Percentiles rank a stretch among this genome's conserved stretches.
Evolutionary conservation across 1,284 basidiomycete genomes (phyloP).

Genomic region (Cerrena zonata): DNA sequence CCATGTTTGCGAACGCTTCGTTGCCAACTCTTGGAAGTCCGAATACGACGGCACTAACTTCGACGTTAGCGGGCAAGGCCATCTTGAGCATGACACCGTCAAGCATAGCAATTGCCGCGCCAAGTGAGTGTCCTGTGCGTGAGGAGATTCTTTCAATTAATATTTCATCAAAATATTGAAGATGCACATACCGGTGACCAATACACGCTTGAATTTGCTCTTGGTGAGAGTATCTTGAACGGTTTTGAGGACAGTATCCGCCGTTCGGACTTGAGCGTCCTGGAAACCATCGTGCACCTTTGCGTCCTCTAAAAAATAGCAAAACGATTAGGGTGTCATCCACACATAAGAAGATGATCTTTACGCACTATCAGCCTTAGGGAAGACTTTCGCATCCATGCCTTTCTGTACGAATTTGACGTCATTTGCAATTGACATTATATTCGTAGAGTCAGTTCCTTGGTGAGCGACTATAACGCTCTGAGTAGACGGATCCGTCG

Average conservation of each 20-base stretch:
- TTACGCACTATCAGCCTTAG: constrained; percentile 25
- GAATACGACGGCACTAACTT: constrained; percentile 36
- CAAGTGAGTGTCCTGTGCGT: constrained; percentile 24
- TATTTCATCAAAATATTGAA: no score
- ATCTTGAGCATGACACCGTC: constrained; percentile 39
- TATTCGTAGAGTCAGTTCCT: constrained; percentile 36
- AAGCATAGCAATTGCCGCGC: constrained; percentile 41
- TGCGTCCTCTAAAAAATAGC: constrained; percentile 18
- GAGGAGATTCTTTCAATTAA: no score
- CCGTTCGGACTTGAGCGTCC: constrained; percentile 39
- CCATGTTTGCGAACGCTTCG: constrained; percentile 39
- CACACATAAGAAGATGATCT: no score
- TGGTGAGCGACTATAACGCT: constrained; percentile 44
- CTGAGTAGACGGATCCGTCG: constrained; percentile 33
- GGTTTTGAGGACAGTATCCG: constrained; percentile 34
- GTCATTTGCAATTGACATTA: constrained; percentile 43
- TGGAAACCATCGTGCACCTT: constrained; percentile 43
- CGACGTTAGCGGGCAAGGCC: constrained; percentile 31
- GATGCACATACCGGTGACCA: constrained; percentile 40
- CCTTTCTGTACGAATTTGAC: constrained; percentile 30
- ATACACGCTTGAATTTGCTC: constrained; percentile 33
- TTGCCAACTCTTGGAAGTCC: constrained; percentile 41
- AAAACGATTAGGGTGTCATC: not conserved
- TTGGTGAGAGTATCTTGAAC: constrained; percentile 32
- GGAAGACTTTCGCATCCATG: constrained; percentile 37